phyloP scores from a whole-genome alignment of 176 grass and related monocot species.

The Guadua angustifolia region DNA sequence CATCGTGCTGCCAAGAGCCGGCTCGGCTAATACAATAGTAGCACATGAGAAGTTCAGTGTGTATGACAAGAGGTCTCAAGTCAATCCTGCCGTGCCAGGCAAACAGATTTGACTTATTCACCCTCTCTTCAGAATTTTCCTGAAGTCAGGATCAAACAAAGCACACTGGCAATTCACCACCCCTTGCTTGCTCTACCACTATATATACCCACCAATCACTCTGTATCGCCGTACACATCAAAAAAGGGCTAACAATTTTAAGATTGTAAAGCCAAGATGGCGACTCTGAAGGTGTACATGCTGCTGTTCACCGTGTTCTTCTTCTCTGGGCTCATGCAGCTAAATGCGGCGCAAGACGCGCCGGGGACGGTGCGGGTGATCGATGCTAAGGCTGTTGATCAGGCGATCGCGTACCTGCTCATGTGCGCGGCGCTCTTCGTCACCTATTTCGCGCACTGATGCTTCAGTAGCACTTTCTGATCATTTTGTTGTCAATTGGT shows the following conservation, averaged over 20 bases:
- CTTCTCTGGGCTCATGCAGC: conserved; percentile 50
- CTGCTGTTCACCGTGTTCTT: conserved; percentile 40
- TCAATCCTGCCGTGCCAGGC: conserved; percentile 25
- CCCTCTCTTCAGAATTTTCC: background rate
- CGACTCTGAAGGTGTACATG: conserved; percentile 1
- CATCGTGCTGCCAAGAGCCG: background rate
- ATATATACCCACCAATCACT: background rate
- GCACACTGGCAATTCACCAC: background rate
- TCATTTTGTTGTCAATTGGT: background rate
- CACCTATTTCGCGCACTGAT: conserved; percentile 23
- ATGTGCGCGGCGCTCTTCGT: conserved; percentile 38
- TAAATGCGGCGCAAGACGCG: conserved; percentile 34
- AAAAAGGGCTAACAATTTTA: background rate
- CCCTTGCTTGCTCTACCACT: background rate
- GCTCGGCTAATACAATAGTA: background rate
- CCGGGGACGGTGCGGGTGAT: background rate
- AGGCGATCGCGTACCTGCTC: conserved; percentile 43
- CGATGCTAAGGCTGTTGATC: background rate
- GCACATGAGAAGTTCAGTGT: background rate
- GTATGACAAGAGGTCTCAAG: background rate
- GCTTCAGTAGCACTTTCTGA: background rate
- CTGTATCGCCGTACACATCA: background rate
- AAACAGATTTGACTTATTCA: conserved; percentile 18
- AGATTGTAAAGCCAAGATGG: background rate
- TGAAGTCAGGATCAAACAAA: conserved; percentile 35